A percentile compares a stretch with the other conserved stretches of the same genome.
These are phyloP conservation scores for Sarocladiaceae sp. DNA, from an alignment of 2,329 filamentous ascomycete genomes.

Conservation along the genomic window DNA sequence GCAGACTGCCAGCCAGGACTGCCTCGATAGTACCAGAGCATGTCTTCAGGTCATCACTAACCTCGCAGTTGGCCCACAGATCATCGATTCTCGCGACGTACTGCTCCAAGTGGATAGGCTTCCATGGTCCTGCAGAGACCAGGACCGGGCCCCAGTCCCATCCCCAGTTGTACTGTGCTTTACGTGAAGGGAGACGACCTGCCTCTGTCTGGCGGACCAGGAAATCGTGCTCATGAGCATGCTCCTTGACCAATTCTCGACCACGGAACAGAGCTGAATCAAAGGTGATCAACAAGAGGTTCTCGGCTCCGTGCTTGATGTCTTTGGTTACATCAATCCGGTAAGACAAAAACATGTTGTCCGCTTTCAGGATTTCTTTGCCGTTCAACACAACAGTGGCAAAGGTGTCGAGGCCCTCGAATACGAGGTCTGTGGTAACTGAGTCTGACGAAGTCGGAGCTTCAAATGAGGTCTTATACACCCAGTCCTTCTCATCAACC, in stretches of 20 bases:
- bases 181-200: slow-evolving; percentile 43
- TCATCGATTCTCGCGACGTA: slow-evolving; percentile 57
- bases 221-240: slow-evolving; percentile 44
- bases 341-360: slow-evolving; percentile 63
- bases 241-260: slow-evolving; percentile 45
- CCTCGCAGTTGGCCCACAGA: slow-evolving; percentile 40
- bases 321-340: slow-evolving; percentile 45
- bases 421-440: slow-evolving; percentile 41
- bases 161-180: slow-evolving; percentile 67
- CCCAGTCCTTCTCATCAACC: slow-evolving; percentile 60
- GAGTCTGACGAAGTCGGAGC: slow-evolving; percentile 14
- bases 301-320: slow-evolving; percentile 30
- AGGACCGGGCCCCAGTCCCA: slow-evolving; percentile 69
- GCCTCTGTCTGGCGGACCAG: slow-evolving; percentile 16
- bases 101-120: slow-evolving; percentile 59
- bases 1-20: slow-evolving; percentile 18
- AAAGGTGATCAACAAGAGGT: slow-evolving; percentile 53
- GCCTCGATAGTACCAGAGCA: slow-evolving; percentile 9
- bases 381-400: slow-evolving; percentile 55
- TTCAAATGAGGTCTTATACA: slow-evolving; percentile 42
- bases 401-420: slow-evolving; percentile 62
- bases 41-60: slow-evolving; percentile 29
- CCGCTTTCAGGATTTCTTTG: slow-evolving; percentile 45
- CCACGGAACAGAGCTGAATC: slow-evolving; percentile 49
- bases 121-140: slow-evolving; percentile 63